Percentiles rank a stretch among this genome's conserved stretches.
Conservation (phyloP, 176 grass and related monocot species). For the Chloris gayana region DNA sequence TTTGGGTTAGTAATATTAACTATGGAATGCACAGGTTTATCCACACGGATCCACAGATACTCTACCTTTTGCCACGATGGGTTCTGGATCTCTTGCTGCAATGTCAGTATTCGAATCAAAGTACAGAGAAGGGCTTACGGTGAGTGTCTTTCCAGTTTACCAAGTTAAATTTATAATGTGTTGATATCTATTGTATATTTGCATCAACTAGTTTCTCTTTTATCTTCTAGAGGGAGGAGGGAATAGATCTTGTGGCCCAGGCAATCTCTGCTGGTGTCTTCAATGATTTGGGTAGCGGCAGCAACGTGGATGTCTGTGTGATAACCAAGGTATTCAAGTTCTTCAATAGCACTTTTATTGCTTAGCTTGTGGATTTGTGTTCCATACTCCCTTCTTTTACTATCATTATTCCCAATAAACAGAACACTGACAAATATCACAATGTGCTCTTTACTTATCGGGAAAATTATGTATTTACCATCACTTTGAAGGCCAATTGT, state of each 20-base stretch:
- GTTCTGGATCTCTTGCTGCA: conserved; percentile 69
- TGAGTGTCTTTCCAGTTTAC: conserved; percentile 22
- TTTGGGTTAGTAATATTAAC: conserved; percentile 11
- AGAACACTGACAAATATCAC: not conserved
- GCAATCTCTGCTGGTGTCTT: conserved; percentile 71
- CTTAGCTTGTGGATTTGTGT: not conserved
- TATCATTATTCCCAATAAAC: not conserved
- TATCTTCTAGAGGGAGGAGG: conserved; percentile 55
- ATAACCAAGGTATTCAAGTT: conserved; percentile 79
- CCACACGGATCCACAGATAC: conserved; percentile 71
- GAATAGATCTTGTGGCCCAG: conserved; percentile 63
- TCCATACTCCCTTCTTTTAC: not conserved
- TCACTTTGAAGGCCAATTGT: too few species aligned
- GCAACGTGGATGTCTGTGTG: conserved; percentile 69
- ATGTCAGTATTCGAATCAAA: conserved; percentile 74
- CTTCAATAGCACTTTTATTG: not conserved
- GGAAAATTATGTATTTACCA: too few species aligned
- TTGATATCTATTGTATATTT: not conserved
- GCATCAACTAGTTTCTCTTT: not conserved
- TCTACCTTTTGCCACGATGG: conserved; percentile 77
- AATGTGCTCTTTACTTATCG: too few species aligned
- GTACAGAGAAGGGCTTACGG: conserved; percentile 68
- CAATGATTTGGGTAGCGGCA: conserved; percentile 76
- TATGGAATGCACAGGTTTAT: conserved; percentile 52
- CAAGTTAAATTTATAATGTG: not conserved